Conservation (phyloP, 2,329 filamentous ascomycete species). For the Trichocomaceae sp. region DNA sequence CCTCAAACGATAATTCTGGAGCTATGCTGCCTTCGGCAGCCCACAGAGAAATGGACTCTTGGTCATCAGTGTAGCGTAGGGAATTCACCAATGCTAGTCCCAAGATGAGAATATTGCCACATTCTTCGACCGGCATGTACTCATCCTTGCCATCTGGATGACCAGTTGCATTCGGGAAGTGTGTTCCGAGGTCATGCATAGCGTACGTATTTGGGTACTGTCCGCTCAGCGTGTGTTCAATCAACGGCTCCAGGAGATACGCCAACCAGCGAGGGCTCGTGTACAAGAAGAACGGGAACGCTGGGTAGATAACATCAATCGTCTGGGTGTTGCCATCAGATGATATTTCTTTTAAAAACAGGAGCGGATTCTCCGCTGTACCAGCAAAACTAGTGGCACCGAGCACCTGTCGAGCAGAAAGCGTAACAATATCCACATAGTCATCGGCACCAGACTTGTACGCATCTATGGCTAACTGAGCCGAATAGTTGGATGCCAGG, state of each 20-base stretch:
- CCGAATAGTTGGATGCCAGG: slow-evolving; percentile 67
- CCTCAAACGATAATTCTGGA: slow-evolving; percentile 20
- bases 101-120: slow-evolving; percentile 73
- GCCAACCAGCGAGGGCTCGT: slow-evolving; percentile 75
- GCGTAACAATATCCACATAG: slow-evolving; percentile 69
- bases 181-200: slow-evolving; percentile 49
- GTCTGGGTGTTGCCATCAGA: slow-evolving; percentile 81
- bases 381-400: slow-evolving; percentile 70
- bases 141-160: slow-evolving; percentile 50
- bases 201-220: slow-evolving; percentile 67
- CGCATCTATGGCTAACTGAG: slow-evolving; percentile 63
- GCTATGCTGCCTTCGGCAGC: slow-evolving; percentile 36
- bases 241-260: slow-evolving; percentile 69
- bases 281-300: slow-evolving; percentile 80
- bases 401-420: slow-evolving; percentile 73
- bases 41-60: slow-evolving; percentile 53
- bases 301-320: slow-evolving; percentile 79
- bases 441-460: slow-evolving; percentile 66
- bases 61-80: slow-evolving; percentile 55
- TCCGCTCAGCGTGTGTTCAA: slow-evolving; percentile 74
- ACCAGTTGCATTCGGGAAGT: slow-evolving; percentile 51
- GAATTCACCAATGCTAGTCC: slow-evolving; percentile 70
- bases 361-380: slow-evolving; percentile 61
- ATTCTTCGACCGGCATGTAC: slow-evolving; percentile 55
- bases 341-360: slow-evolving; percentile 82